These are phyloP conservation scores for Globisporangium parvum DNA, from an alignment of 352 stramenopile genomes.

Conservation along the genomic window DNA sequence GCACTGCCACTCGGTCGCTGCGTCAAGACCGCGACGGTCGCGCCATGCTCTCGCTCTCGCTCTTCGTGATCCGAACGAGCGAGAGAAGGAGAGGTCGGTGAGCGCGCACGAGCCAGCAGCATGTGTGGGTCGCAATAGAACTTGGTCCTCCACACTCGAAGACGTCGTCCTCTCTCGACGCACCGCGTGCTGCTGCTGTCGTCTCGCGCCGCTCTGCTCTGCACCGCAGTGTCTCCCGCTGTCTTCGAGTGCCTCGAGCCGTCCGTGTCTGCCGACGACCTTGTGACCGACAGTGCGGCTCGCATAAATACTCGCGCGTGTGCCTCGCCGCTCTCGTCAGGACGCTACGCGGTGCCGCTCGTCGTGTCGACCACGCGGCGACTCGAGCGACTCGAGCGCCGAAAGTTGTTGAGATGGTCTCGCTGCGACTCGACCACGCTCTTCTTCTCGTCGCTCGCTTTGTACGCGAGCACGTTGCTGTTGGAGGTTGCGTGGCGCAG, in stretches of 20 bases:
- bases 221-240: too few relatives aligned
- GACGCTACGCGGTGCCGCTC: background rate
- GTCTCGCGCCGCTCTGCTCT: too few relatives aligned
- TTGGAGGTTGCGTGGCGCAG: slow-evolving; percentile 29
- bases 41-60: background rate
- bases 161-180: too few relatives aligned
- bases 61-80: background rate
- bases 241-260: background rate
- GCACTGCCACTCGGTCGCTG: background rate
- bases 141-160: too few relatives aligned
- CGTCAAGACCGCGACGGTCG: background rate
- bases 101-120: background rate
- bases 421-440: slow-evolving; percentile 30
- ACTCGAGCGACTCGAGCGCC: slow-evolving; percentile 7
- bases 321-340: background rate
- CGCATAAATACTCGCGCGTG: background rate
- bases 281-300: background rate
- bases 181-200: too few relatives aligned
- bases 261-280: too few relatives aligned
- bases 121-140: too few relatives aligned
- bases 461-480: slow-evolving; percentile 33
- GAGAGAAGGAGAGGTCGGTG: background rate
- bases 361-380: slow-evolving; percentile 5
- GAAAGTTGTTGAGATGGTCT: slow-evolving; percentile 30
- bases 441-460: slow-evolving; percentile 26